Evolutionary conservation across 257 asterid species (phyloP), one percentile per base, ranked within the genome.

Genomic region (Primulina tabacum): DNA sequence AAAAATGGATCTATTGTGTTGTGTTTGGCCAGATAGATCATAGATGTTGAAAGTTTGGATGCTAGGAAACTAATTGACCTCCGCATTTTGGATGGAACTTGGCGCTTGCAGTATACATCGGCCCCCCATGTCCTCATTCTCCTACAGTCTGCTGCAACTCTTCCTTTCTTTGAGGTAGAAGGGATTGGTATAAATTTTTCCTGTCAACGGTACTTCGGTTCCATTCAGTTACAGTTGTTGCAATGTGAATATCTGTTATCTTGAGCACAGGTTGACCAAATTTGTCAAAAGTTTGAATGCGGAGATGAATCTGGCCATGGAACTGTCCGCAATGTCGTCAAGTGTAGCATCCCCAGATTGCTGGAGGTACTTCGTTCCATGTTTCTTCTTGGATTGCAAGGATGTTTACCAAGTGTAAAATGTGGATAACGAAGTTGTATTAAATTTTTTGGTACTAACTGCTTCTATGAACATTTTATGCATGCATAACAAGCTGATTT

Each of bases 81-180:
- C 77, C 78, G 63, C 32, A 62, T 76, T 67, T 81, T 92, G 84
- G 86, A 92, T 24, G 97, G 97, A n/a, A 90, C 96, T 10, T 90
- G 98, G 98, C 98, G 98, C 35, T 79, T 92, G 86, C 95, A 88
- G 79, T 90, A 90, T 75, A 90, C 98, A 5, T 87, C 98, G 10
- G 98, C 98, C 3, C 69, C 92, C 1, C 97, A 92, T 75, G 98
- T 90, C 78, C 81, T 92, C 50, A 30, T 86, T 69, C 97, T 92
- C 78, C 68, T 92, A 61, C 91, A 92, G 59, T 84, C 96, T 20
- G 90, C 95, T 1, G 78, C 87, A 12, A 82, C 87, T 74, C 88
- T 92, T 73, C 98, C 97, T 56, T 82, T 87, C 81, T 67, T 92
- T 57, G 84, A 89, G 95, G 97, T 87, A 53, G 66, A 67, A 59